A percentile compares a stretch with the other conserved stretches of the same genome.
Conservation (phyloP, 331 rosid species). For the Erythrophleum ivorense region DNA sequence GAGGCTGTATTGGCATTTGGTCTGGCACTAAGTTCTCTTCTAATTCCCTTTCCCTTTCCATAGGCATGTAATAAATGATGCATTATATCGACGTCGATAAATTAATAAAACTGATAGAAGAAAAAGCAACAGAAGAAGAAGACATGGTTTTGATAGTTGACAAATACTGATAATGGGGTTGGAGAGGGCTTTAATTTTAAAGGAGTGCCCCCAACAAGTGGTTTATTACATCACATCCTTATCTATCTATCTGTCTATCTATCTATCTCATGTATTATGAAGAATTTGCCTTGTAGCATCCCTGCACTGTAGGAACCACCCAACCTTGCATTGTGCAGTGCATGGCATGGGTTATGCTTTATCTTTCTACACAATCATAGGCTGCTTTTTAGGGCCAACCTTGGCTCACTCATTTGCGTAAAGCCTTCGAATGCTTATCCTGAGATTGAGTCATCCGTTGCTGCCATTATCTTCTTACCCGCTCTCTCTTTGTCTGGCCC, state of each 20-base stretch:
- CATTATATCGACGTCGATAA: neutral
- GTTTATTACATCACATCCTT: conserved; percentile 54
- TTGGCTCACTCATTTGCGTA: conserved; percentile 51
- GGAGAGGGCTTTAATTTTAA: conserved; percentile 31
- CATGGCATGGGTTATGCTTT: conserved; percentile 38
- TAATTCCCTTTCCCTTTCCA: neutral
- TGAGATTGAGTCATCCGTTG: conserved; percentile 39
- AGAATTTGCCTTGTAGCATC: neutral
- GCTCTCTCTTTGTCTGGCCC: conserved; percentile 40
- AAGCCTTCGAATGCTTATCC: conserved; percentile 58
- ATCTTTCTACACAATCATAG: conserved; percentile 48
- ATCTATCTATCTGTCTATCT: conserved; percentile 35
- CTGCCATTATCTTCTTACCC: conserved; percentile 35
- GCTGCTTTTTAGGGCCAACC: conserved; percentile 40
- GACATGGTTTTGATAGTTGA: conserved; percentile 34
- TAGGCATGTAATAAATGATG: neutral
- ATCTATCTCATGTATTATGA: neutral
- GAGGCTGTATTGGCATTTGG: neutral
- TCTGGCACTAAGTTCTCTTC: neutral
- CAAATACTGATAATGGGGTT: conserved; percentile 32
- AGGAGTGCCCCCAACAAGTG: conserved; percentile 40
- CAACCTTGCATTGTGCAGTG: conserved; percentile 46
- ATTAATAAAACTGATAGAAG: neutral
- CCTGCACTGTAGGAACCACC: conserved; percentile 35
- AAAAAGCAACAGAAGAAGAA: conserved; percentile 13